Percentiles rank a stretch among this genome's conserved stretches.
phyloP scores from a whole-genome alignment of 495 filamentous ascomycete species.

The Aspergillus incahuasiensis region DNA sequence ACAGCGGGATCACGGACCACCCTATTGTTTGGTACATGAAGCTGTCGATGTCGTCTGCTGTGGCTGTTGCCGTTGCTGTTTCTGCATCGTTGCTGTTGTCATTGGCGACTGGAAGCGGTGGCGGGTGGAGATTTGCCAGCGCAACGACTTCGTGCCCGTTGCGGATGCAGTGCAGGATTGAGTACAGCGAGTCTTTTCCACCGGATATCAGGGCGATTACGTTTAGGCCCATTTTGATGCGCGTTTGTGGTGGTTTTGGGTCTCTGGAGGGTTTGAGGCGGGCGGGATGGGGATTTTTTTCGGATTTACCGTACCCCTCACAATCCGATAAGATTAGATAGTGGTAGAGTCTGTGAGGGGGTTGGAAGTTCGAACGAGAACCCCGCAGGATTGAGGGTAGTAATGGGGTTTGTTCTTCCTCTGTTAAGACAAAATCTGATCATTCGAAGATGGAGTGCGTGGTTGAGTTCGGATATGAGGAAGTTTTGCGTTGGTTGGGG shows the following conservation, averaged over 20 bases:
- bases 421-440: too few relatives aligned
- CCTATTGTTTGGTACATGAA: slow-evolving; percentile 99
- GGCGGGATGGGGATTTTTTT: background rate
- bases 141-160: slow-evolving; percentile 86
- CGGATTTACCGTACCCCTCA: background rate
- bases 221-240: slow-evolving; percentile 44
- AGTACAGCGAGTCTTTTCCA: slow-evolving; percentile 95
- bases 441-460: too few relatives aligned
- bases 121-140: slow-evolving; percentile 80
- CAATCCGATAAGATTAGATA: background rate
- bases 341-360: background rate
- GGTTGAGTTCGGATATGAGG: too few relatives aligned
- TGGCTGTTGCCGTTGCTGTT: background rate
- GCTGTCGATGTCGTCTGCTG: slow-evolving; percentile 60
- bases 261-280: too few relatives aligned
- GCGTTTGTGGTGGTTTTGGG: background rate
- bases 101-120: background rate
- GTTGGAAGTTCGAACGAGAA: background rate
- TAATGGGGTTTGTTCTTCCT: background rate
- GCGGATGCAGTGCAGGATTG: slow-evolving; percentile 79
- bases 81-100: background rate
- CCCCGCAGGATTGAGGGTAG: background rate
- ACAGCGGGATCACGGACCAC: slow-evolving; percentile 80
- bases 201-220: slow-evolving; percentile 93
- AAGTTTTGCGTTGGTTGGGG: background rate